Conservation (phyloP, 371 early-diverging fungal genomes). For the Basidiobolus meristosporus region DNA sequence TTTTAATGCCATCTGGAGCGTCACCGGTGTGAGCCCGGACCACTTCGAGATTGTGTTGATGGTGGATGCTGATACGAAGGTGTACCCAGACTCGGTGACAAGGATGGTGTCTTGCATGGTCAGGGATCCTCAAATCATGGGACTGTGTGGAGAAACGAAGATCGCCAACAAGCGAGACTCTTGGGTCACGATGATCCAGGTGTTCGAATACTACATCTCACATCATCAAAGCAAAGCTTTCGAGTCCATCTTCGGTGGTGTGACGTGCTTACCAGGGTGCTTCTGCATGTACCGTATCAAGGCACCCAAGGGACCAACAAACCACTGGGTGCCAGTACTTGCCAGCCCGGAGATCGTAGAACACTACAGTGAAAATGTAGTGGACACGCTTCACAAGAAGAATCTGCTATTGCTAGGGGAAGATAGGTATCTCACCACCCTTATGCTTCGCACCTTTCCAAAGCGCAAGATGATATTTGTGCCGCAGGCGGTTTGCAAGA, state of each 20-base stretch:
- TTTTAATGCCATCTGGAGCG: constrained; percentile 67
- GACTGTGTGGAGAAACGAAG: constrained; percentile 75
- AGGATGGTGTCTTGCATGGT: constrained; percentile 56
- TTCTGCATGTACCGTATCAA: constrained; percentile 93
- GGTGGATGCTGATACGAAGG: constrained; percentile 94
- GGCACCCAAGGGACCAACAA: constrained; percentile 50
- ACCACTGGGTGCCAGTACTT: constrained; percentile 75
- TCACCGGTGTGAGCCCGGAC: constrained; percentile 67
- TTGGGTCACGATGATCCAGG: constrained; percentile 83
- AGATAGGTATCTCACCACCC: constrained; percentile 94
- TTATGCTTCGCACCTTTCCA: constrained; percentile 96
- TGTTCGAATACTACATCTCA: constrained; percentile 93
- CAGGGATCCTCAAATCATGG: constrained; percentile 53
- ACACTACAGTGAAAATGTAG: constrained; percentile 88
- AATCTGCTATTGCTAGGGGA: constrained; percentile 95
- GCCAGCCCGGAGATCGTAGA: constrained; percentile 87
- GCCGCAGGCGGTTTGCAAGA: constrained; percentile 91
- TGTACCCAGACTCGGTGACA: constrained; percentile 53
- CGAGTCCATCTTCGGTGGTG: constrained; percentile 92
- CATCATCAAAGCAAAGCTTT: constrained; percentile 88
- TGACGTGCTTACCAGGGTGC: constrained; percentile 95
- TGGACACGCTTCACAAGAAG: constrained; percentile 97
- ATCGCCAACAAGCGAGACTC: constrained; percentile 62
- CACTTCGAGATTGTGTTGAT: constrained; percentile 77
- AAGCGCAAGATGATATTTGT: constrained; percentile 94